phyloP scores from a whole-genome alignment of 345 rosid species.

The Arabis hirsuta region DNA sequence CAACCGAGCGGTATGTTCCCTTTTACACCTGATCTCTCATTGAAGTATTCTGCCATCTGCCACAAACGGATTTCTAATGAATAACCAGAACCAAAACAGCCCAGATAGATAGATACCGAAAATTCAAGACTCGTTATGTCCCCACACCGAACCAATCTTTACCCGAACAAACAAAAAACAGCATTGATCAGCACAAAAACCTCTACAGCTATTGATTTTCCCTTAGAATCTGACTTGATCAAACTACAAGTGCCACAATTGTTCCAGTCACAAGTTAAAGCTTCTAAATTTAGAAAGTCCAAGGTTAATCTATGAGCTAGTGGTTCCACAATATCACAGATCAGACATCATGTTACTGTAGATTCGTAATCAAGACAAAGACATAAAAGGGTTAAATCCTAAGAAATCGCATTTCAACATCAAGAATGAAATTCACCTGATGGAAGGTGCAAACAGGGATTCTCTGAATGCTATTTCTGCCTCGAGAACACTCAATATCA shows the following conservation, averaged over 20 bases:
- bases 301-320: constrained; percentile 3
- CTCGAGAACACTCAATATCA: constrained; percentile 67
- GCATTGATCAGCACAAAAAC: neutral
- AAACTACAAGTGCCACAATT: constrained; percentile 14
- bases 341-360: constrained; percentile 14
- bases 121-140: constrained; percentile 4
- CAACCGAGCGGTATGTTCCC: constrained; percentile 88
- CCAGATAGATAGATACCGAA: neutral
- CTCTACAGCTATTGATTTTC: neutral
- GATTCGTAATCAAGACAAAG: constrained; percentile 23
- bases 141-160: neutral
- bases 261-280: constrained; percentile 12
- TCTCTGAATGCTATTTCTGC: constrained; percentile 50
- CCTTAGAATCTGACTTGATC: neutral
- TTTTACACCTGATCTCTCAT: constrained; percentile 69
- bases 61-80: neutral
- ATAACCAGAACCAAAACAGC: constrained; percentile 4
- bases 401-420: constrained; percentile 23
- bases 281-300: constrained; percentile 31
- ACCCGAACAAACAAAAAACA: neutral
- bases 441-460: constrained; percentile 73
- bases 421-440: constrained; percentile 52
- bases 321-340: constrained; percentile 31
- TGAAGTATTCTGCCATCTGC: constrained; percentile 88
- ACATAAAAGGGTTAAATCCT: constrained; percentile 16